phyloP scores from a whole-genome alignment of 164 flowering plant species.

The Amborella trichopoda region DNA sequence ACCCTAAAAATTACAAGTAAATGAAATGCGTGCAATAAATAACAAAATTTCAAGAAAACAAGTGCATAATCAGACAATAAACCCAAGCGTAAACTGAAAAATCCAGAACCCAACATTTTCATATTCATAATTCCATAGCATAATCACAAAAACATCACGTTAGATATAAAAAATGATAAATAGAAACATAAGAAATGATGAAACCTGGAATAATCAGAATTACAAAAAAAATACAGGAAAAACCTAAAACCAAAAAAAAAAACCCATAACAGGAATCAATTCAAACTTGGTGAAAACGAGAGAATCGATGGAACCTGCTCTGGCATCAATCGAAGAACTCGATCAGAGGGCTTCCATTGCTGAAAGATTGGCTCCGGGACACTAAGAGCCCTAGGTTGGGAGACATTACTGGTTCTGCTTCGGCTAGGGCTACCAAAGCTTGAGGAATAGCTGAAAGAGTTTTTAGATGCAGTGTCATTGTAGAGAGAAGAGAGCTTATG shows the following conservation, averaged over 20 bases:
- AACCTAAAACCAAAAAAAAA: neutral
- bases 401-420: constrained; percentile 11
- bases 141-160: neutral
- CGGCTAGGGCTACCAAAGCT: constrained; percentile 5
- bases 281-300: neutral
- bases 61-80: neutral
- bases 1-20: neutral
- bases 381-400: constrained; percentile 4
- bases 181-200: neutral
- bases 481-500: constrained; percentile 4
- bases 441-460: constrained; percentile 5
- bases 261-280: neutral
- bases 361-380: constrained; percentile 21
- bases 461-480: constrained; percentile 9
- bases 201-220: neutral
- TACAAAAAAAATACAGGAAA: neutral
- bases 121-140: neutral
- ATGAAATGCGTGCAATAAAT: neutral
- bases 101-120: neutral
- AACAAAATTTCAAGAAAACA: neutral
- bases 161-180: neutral
- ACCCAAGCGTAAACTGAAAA: neutral
- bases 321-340: constrained; percentile 21
- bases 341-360: constrained; percentile 31
- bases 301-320: constrained; percentile 18